Percentiles rank a stretch among this genome's conserved stretches.
Evolutionary conservation across 2,329 filamentous ascomycete species (phyloP).

Genomic region (Paecilomyces variotii): DNA sequence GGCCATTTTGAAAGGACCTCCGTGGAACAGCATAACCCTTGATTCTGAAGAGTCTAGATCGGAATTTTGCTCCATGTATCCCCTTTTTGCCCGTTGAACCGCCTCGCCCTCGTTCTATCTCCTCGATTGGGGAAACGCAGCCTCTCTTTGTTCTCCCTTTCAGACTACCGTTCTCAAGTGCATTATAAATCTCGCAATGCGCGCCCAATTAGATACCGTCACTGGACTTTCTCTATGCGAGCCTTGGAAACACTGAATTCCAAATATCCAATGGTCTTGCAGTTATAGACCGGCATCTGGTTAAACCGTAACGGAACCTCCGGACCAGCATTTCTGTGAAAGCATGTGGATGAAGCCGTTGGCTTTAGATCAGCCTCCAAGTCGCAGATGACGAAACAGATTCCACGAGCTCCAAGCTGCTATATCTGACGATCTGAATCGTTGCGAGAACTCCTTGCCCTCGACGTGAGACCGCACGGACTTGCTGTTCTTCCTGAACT

Average conservation of each 20-base stretch:
- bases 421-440: not conserved
- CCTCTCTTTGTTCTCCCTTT: not conserved
- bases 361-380: not conserved
- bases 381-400: not conserved
- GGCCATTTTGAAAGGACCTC: not conserved
- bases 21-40: not conserved
- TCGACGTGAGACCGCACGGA: not conserved
- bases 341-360: not conserved
- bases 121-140: not conserved
- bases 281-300: not conserved
- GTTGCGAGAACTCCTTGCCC: not conserved
- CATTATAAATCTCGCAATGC: not conserved
- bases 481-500: not conserved
- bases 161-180: not conserved
- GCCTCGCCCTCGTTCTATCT: not conserved
- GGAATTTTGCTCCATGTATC: not conserved
- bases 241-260: not conserved
- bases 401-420: not conserved
- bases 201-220: not conserved
- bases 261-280: not conserved
- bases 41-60: not conserved
- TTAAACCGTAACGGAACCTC: not conserved
- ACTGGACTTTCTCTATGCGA: not conserved
- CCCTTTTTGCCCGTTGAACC: not conserved
- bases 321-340: not conserved